phyloP scores from a whole-genome alignment of 2,329 filamentous ascomycete genomes.

The Ascochyta viciae-villosae region DNA sequence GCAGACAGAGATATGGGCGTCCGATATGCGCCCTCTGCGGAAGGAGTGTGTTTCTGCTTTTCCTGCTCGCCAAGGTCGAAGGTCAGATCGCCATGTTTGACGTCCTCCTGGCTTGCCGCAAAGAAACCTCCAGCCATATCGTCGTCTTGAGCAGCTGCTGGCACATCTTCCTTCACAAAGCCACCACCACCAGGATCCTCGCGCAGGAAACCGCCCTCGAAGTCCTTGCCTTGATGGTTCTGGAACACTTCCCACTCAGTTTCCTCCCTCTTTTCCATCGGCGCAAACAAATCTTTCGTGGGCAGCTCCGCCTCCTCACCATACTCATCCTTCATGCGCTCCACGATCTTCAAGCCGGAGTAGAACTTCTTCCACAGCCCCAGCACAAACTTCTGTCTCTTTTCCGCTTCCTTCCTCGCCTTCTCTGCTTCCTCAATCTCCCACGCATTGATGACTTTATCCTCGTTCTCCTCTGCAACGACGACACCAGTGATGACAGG shows the following conservation, averaged over 20 bases:
- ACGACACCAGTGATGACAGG: constrained; percentile 92
- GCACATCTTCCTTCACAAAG: constrained; percentile 21
- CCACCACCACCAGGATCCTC: constrained; percentile 34
- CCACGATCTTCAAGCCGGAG: constrained; percentile 80
- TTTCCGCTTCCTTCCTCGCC: constrained; percentile 78
- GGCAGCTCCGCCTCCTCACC: constrained; percentile 60
- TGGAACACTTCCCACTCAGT: constrained; percentile 49
- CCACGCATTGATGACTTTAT: constrained; percentile 78
- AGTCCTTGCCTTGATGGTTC: constrained; percentile 33
- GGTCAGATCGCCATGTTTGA: constrained; percentile 40
- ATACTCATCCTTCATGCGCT: constrained; percentile 44
- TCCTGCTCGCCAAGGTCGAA: constrained; percentile 41
- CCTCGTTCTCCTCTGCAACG: constrained; percentile 79
- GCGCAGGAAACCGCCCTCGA: constrained; percentile 53
- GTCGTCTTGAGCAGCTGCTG: constrained; percentile 29
- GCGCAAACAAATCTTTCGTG: constrained; percentile 56
- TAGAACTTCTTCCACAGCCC: constrained; percentile 86
- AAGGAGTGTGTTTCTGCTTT: not conserved
- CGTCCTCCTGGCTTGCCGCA: constrained; percentile 45
- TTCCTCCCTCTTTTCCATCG: constrained; percentile 61
- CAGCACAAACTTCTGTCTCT: constrained; percentile 76
- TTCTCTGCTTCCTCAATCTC: constrained; percentile 75
- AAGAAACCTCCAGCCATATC: constrained; percentile 48
- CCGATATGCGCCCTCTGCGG: constrained; percentile 26
- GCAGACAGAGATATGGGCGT: constrained; percentile 48